Evolutionary conservation across 495 filamentous ascomycete genomes (phyloP), one percentile per base, ranked within the genome.

Genomic region (Aspergillus homomorphus): DNA sequence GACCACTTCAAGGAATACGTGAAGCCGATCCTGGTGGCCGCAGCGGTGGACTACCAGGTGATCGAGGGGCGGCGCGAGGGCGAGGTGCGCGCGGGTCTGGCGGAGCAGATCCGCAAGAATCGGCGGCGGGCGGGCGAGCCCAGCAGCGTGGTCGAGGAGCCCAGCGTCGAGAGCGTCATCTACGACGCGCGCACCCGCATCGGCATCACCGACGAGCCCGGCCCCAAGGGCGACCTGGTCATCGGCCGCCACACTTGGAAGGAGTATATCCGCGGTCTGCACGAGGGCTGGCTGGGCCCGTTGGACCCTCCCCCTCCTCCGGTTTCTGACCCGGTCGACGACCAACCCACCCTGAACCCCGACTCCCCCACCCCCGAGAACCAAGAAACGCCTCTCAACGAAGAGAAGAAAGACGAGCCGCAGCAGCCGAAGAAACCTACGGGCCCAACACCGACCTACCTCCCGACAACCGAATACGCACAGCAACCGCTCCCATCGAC

Each of bases 1-100:
- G 94, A 98, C 45, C 90, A 98, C 70, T 99, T 95, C 74, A 88
- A 90, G 51, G 90, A 96, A 67, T 98, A 96, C 62, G 84, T 98
- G 49, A 97, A 98, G 76, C 94, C 94, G 0, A 82, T 99, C 33
- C 75, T 99, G 28, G 90, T 92, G 1, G 89, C 92, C 1, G 92
- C 89, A 5, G 91, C 91, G 2, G 69, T 98, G 68, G 94, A 99
- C 68, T 98, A 93, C 81, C 91, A 96, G 53, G 92, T 96, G 24
- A 82, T 99, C 12, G 94, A 98, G 70, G 94, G 92, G 4, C 77
- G 91, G 19, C 84, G 86, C 61, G 89, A 96, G 68, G 94, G 94
- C 16, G 93, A 98, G 63, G 81, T 98, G 43, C 77, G 94, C 50
- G 88, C 85, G 33, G 86, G 85, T 15, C 78, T 92, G 19, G 93